These are phyloP conservation scores for Candida silvicultrix DNA, from an alignment of 805 yeast species.

Conservation along the genomic window DNA sequence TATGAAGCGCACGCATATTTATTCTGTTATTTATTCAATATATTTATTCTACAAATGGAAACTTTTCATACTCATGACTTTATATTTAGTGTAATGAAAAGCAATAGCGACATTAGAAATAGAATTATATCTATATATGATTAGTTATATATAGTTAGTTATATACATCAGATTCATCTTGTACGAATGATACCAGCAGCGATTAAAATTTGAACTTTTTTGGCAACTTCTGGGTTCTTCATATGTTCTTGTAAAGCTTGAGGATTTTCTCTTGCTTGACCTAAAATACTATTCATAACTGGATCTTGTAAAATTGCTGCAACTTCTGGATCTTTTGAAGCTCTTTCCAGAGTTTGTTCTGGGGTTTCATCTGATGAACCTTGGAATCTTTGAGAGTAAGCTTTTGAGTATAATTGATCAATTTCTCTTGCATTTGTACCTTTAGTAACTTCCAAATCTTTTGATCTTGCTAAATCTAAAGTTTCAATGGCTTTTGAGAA, in stretches of 20 bases:
- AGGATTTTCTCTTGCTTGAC: constrained; percentile 92
- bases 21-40: constrained; percentile 2
- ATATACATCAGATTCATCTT: constrained; percentile 33
- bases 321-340: constrained; percentile 90
- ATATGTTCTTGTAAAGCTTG: constrained; percentile 96
- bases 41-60: background rate
- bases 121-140: background rate
- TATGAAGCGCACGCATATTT: background rate
- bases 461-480: constrained; percentile 66
- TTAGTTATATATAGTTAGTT: background rate
- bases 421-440: constrained; percentile 67
- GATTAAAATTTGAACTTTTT: constrained; percentile 80
- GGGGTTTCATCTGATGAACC: constrained; percentile 78
- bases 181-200: constrained; percentile 97
- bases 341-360: constrained; percentile 90
- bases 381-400: constrained; percentile 72
- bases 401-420: constrained; percentile 74
- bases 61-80: too few species aligned
- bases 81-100: too few species aligned
- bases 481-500: constrained; percentile 78
- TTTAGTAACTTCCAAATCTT: constrained; percentile 58
- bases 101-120: background rate
- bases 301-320: constrained; percentile 87
- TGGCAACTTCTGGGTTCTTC: constrained; percentile 90
- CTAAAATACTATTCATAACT: constrained; percentile 90